Base-by-base conservation (phyloP, 2,329 filamentous ascomycete species). In the Calonectria henricotiae region DNA sequence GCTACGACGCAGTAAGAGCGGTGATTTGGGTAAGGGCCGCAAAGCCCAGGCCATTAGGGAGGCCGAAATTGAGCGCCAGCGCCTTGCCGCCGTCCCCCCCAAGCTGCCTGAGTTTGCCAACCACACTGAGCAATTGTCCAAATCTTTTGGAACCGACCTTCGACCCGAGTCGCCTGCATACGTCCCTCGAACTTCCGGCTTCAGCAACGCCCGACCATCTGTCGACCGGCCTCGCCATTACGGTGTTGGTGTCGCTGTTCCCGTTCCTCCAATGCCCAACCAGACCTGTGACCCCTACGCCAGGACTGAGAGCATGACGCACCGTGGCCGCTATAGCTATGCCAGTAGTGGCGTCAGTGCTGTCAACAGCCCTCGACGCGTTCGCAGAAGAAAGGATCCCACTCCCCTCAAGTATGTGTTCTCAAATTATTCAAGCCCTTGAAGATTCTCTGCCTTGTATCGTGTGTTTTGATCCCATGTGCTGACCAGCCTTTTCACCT, bases 281-380 rank as follows among this genome's bases (percentile, higher is more conserved):
- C 88, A 88, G 68, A 88, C 88, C 77, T 87, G 89, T 73, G 94
- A 97, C 78, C 93, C 94, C 15, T 96, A 96, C 79, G 91, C 93
- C 54, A 90, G 94, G 73, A 92, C 93, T 41, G 94, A 97, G 86
- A 98, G 96, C 87, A 98, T 98, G 94, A 95, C 96, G 76, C 92
- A 98, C 83, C 94, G 96, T 76, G 95, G 96, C 71, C 93, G 96
- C 75, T 98, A 97, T 85, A 98, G 95, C 85, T 98, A 98, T 84
- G 95, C 96, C 68, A 97, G 94, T 85, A 97, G 93, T 83, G 93
- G 94, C 65, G 90, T 96, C 75, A 98, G 94, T 86, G 93, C 94
- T 70, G 91, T 98, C 85, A 98, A 98, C 86, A 98, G 93, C 82
- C 96, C 96, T 73, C 91, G 96, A 75, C 91, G 95, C 80, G 92